Conservation (phyloP, 2,329 filamentous ascomycete genomes). For the Fusarium anguioides region DNA sequence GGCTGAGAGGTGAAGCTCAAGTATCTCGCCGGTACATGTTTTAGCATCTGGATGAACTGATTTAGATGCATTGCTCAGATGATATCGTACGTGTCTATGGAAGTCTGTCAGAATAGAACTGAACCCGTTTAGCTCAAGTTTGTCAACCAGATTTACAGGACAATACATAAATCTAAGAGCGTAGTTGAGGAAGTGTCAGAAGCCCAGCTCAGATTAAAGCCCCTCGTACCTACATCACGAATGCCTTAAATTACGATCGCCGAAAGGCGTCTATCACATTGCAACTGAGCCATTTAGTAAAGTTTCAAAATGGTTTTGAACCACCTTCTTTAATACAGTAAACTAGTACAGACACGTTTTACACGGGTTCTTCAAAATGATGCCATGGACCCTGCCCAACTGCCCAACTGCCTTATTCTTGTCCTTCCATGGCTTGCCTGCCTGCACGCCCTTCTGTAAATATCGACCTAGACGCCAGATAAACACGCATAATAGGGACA, state of each 20-base stretch:
- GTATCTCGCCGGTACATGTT: not conserved
- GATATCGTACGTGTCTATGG: not conserved
- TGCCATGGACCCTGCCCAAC: conserved; percentile 39
- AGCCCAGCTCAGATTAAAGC: not conserved
- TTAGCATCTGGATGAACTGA: conserved; percentile 49
- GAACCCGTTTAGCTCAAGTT: not conserved
- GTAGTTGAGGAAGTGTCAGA: not conserved
- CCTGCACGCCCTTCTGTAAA: conserved; percentile 42
- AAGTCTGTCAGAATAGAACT: too few relatives aligned
- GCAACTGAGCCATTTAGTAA: not conserved
- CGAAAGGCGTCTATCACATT: not conserved
- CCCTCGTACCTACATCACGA: not conserved
- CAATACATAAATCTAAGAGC: not conserved
- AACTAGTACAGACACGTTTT: conserved; percentile 28
- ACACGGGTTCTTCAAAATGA: conserved; percentile 38
- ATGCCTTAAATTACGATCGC: not conserved
- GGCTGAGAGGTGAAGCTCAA: not conserved
- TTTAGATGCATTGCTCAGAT: not conserved
- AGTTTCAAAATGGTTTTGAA: conserved; percentile 29
- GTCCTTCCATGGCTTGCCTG: conserved; percentile 38
- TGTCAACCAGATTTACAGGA: not conserved
- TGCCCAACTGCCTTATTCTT: conserved; percentile 38
- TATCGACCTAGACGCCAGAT: conserved; percentile 45
- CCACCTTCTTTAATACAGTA: conserved; percentile 33
- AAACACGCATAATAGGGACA: conserved; percentile 47